Evolutionary conservation across 176 grass and related monocot genomes (phyloP), one percentile per base, ranked within the genome.

Genomic region (Musa beccarii): DNA sequence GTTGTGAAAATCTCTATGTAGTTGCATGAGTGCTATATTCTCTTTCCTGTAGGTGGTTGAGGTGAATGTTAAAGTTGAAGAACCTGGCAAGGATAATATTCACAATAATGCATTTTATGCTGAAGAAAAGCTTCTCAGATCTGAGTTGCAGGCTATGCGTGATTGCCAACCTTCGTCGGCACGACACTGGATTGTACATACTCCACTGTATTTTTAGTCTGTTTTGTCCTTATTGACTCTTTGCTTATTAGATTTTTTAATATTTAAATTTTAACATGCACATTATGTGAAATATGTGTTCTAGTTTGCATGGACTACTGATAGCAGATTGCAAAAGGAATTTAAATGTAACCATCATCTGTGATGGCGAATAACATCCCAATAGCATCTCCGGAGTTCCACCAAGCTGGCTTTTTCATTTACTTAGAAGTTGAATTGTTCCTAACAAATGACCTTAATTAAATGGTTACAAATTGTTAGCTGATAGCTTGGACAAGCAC

Each of bases 101-200:
- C 96, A 99, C 78, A 89, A 99, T 52, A 99, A 95, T 81, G 89
- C 96, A 78, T 99, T 99, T 81, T 95, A 88, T 78, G 91, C 89
- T 49, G 96, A 99, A 86, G 96, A 99, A 75, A 84, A 92, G 68
- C 73, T 95, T 51, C 61, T 99, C 66, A 95, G 87, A 63, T 95
- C 91, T 52, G 96, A 99, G 82, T 81, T 95, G 61, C 82, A 99
- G 82, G 96, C 96, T 73, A 99, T 99, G 96, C 74, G 96, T 67
- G 96, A 99, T 68, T 95, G 88, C 56, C 86, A 99, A 69, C 91
- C 96, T 50, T 89, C 73, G 75, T 84, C 87, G 79, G 96, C 83
- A 49, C 89, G 96, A n/a, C 91, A 99, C 68, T 99, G 96, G 96
- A 99, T 99, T 25, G 96, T 99, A 89, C 94, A 86, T 65, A 13